Evolutionary conservation across 305 asterid species (phyloP).

Genomic region (Fraxinus ornus): DNA sequence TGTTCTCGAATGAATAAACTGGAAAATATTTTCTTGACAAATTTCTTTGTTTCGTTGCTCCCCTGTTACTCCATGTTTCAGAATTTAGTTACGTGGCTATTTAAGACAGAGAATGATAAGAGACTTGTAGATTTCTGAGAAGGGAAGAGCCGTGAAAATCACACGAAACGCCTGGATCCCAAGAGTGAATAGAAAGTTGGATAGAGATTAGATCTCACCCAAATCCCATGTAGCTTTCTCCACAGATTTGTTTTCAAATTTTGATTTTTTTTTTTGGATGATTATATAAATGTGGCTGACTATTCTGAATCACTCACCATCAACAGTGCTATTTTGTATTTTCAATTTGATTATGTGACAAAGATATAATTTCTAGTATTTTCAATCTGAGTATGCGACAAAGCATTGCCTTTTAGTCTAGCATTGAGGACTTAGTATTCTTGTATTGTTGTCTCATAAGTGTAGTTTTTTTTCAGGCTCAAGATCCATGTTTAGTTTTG

Average conservation of each 20-base stretch:
- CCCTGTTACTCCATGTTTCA: neutral
- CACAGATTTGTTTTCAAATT: neutral
- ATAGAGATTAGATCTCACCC: neutral
- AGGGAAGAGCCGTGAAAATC: neutral
- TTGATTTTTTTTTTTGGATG: too few species aligned
- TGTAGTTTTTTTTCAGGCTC: slow-evolving; percentile 35
- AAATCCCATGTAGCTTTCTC: neutral
- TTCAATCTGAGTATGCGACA: too few species aligned
- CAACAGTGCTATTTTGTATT: too few species aligned
- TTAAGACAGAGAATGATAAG: neutral
- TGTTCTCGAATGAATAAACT: neutral
- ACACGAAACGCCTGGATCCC: neutral
- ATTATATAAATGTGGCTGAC: neutral
- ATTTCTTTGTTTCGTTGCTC: too few species aligned
- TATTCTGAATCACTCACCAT: neutral
- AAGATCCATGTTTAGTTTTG: slow-evolving; percentile 60
- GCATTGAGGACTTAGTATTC: too few species aligned
- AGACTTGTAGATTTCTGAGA: neutral
- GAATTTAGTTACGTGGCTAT: neutral
- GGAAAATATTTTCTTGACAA: neutral
- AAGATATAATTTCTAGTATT: too few species aligned
- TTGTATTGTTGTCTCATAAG: neutral
- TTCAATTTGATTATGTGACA: too few species aligned
- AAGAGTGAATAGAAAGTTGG: neutral
- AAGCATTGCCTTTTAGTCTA: too few species aligned